These are phyloP conservation scores for Boletus coccyginus DNA, from an alignment of 768 basidiomycete genomes.

Conservation along the genomic window DNA sequence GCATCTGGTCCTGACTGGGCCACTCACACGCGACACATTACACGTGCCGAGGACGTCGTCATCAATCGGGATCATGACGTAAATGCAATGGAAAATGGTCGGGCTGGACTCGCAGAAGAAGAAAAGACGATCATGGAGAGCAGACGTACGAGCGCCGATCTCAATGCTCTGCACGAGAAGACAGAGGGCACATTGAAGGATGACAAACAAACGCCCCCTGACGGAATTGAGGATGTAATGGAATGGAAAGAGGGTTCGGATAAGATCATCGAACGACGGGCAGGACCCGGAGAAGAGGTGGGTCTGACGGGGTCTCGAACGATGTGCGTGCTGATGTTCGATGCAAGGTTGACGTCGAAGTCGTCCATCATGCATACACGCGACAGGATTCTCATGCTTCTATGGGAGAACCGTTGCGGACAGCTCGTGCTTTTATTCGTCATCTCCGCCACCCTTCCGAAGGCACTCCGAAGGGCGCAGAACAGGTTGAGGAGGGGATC, in stretches of 20 bases:
- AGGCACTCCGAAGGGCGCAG: slow-evolving; percentile 23
- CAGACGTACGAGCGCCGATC: slow-evolving; percentile 16
- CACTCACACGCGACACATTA: slow-evolving; percentile 67
- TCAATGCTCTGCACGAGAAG: slow-evolving; percentile 5
- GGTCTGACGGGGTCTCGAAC: slow-evolving; percentile 12
- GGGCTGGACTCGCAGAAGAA: slow-evolving; percentile 29
- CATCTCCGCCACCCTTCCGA: slow-evolving; percentile 15
- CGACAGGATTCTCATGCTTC: slow-evolving; percentile 3
- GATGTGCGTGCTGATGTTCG: slow-evolving; percentile 15
- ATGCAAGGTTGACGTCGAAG: slow-evolving; percentile 59
- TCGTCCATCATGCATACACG: slow-evolving; percentile 45
- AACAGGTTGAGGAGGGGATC: slow-evolving; percentile 17
- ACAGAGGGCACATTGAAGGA: slow-evolving; percentile 8
- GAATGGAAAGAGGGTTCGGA: slow-evolving; percentile 77
- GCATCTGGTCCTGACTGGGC: slow-evolving; percentile 80
- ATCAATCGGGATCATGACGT: slow-evolving; percentile 73
- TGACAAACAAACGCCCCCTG: slow-evolving; percentile 40
- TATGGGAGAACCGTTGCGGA: background rate
- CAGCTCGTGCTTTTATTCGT: slow-evolving; percentile 11
- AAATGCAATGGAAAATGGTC: slow-evolving; percentile 50
- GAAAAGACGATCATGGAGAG: slow-evolving; percentile 29
- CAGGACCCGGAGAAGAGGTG: slow-evolving; percentile 65
- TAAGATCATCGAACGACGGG: slow-evolving; percentile 59
- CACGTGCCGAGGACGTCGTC: slow-evolving; percentile 71
- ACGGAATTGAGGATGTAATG: slow-evolving; percentile 37